Percentiles rank a stretch among this genome's conserved stretches.
Evolutionary conservation across 768 basidiomycete species (phyloP).

Genomic region (Tricholoma sp.): DNA sequence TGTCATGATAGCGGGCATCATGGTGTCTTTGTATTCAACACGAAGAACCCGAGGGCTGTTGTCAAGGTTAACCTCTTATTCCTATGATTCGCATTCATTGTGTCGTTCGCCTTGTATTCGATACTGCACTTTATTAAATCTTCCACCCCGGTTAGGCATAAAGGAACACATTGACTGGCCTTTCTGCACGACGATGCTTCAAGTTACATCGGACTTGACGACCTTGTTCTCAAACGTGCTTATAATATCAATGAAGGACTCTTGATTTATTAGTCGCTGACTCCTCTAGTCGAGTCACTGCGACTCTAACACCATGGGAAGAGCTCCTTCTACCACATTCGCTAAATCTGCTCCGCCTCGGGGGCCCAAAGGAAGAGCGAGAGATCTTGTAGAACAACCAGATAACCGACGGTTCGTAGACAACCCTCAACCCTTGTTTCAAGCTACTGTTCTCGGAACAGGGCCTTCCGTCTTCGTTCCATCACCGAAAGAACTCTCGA

Average conservation of each 20-base stretch:
- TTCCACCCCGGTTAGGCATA: not conserved
- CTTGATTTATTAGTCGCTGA: not conserved
- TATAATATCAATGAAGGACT: not conserved
- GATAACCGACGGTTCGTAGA: not conserved
- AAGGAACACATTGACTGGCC: not conserved
- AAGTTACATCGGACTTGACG: not conserved
- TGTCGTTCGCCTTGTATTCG: not conserved
- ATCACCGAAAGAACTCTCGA: constrained; percentile 7
- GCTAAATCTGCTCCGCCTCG: not conserved
- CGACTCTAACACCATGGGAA: constrained; percentile 30
- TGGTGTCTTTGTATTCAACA: not conserved
- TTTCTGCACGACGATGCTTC: not conserved
- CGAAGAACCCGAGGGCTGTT: not conserved
- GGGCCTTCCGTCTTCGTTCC: constrained; percentile 8
- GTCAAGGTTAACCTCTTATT: not conserved
- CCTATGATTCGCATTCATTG: not conserved
- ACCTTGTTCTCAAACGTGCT: not conserved
- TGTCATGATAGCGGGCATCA: no score
- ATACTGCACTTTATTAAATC: not conserved
- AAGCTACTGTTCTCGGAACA: not conserved
- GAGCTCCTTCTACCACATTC: not conserved
- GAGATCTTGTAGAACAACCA: not conserved
- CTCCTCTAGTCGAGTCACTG: not conserved
- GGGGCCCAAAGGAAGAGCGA: constrained; percentile 1
- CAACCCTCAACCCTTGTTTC: not conserved